Base-by-base conservation (phyloP, 2,329 filamentous ascomycete species). In the Stagonosporopsis tanaceti region DNA sequence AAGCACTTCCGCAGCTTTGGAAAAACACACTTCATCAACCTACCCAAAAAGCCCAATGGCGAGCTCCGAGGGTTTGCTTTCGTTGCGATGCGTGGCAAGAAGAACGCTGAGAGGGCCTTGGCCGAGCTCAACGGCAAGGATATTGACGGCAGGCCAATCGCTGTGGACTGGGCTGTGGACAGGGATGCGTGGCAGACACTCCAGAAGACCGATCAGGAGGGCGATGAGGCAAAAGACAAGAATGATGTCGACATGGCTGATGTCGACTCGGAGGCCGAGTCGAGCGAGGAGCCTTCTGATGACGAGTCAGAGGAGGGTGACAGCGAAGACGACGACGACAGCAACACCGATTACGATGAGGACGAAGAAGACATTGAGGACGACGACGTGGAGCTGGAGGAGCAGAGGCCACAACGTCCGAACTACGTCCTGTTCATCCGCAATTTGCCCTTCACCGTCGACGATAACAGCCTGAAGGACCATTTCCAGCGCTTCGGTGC, bases 141-240 rank as follows among this genome's bases (percentile, higher is more conserved):
- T 60, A 84, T 99, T 20, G 93, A 97, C 74, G 95, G 93, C 2
- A 86, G 95, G 68, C 90, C 89, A 8, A 78, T 99, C 59, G 95
- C 94, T 27, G 95, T 99, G 6, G 95, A 99, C 78, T 99, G 92
- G 92, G 94, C 96, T 30, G 93, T 98, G 3, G 92, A 97, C 59
- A 97, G 96, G 79, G 84, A 89, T 39, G 87, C 89, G 6, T 99
- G 92, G 92, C 85, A 93, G 61, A 83, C 87, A 60, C 62, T 74
- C 30, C 81, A 87, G 62, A 80, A 81, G 48, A 60, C 70, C 5
- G 72, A 74, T 24, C 69, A 75, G 30, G 72, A 77, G 4, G 71
- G 77, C 4, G 80, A 82, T 1, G 73, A 77, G 3, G 76, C 76
- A 6, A 75, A 77, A 27, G 70, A 79, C 5, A 76, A 78, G 4